A percentile compares a stretch with the other conserved stretches of the same genome.
phyloP scores from a whole-genome alignment of 2,329 filamentous ascomycete genomes.

The Aspergillus neotritici region DNA sequence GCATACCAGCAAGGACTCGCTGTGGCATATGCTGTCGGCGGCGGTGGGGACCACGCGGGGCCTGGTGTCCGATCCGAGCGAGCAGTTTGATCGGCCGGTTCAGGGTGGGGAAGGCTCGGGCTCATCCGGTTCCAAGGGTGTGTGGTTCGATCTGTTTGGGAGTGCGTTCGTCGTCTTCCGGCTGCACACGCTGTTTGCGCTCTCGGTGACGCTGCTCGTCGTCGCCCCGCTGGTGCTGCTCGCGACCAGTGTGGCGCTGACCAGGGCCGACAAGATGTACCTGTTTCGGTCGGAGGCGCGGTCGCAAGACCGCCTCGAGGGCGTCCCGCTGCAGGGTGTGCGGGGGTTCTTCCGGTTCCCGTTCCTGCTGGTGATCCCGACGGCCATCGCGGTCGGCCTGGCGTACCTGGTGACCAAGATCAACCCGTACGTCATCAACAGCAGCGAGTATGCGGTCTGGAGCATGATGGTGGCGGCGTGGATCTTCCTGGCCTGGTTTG shows the following conservation, averaged over 20 bases:
- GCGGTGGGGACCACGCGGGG: slow-evolving; percentile 68
- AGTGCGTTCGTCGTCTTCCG: slow-evolving; percentile 70
- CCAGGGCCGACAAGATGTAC: slow-evolving; percentile 76
- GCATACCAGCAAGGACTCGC: slow-evolving; percentile 59
- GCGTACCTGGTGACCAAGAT: slow-evolving; percentile 72
- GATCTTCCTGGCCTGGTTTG: slow-evolving; percentile 75
- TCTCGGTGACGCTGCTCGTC: slow-evolving; percentile 77
- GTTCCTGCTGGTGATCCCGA: slow-evolving; percentile 63
- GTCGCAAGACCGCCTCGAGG: slow-evolving; percentile 55
- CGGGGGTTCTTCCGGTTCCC: slow-evolving; percentile 82
- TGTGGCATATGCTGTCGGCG: slow-evolving; percentile 95
- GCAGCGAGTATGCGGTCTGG: slow-evolving; percentile 82
- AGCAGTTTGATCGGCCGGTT: slow-evolving; percentile 58
- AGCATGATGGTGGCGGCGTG: slow-evolving; percentile 78
- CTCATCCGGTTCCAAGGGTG: slow-evolving; percentile 61
- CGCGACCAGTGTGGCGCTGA: slow-evolving; percentile 62
- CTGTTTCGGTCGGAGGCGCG: slow-evolving; percentile 66
- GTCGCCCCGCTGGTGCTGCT: slow-evolving; percentile 70
- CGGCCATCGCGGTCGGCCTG: slow-evolving; percentile 62
- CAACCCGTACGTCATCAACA: slow-evolving; percentile 88
- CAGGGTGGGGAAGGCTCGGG: slow-evolving; percentile 59
- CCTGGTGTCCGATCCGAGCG: slow-evolving; percentile 63
- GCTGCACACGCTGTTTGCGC: slow-evolving; percentile 77
- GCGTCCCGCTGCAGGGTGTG: slow-evolving; percentile 65
- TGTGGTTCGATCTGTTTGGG: slow-evolving; percentile 95